Base-by-base conservation (phyloP, 192 early-diverging fungal species). In the Coemansia sp. region DNA sequence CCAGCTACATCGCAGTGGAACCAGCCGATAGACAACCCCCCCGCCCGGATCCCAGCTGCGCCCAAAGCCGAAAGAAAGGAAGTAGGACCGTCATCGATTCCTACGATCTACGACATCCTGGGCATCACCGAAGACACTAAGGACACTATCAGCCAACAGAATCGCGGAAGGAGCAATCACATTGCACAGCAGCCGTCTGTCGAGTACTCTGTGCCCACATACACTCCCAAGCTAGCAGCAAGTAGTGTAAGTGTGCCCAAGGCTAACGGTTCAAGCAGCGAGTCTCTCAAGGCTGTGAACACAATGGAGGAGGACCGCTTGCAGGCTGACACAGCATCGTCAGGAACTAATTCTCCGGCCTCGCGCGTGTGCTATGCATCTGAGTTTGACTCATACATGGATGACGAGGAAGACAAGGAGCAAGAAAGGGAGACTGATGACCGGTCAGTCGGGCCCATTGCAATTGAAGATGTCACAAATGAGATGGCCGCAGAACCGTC, bases 91-190 rank as follows among this genome's bases (percentile, higher is more conserved):
- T n/a, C 52, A 28, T 47, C 64, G 2, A 70, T 70, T 52, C 64
- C 59, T 30, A 62, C 74, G 11, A 70, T 76, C 28, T 76, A 67
- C 41, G 74, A 76, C 42, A 76, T 76, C 28, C 57, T 76, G 22
- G 74, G 74, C 3, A 70, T 76, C 29, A 0, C 54, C 7, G 68
- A 76, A 47, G 52, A 54, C 30, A 54, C 14, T n/a, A n/a, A n/a
- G 30, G 30, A 67, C 31, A 20, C 22, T n/a, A 34, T 17, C 22
- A 56, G 36, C 42, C 54, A 10, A 25, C 48, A 6, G 7, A 48
- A 52, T 34, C 57, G 38, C 8, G 19, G 45, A 48, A 48, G 45
- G 45, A 25, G 45, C 20, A 11, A 25, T 48, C 45, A 23, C 19
- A 48, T 48, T 20, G 23, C 20, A 25, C 22, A 9, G 3, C 22